phyloP scores from a whole-genome alignment of 306 rosid species.

The Comarum palustre region DNA sequence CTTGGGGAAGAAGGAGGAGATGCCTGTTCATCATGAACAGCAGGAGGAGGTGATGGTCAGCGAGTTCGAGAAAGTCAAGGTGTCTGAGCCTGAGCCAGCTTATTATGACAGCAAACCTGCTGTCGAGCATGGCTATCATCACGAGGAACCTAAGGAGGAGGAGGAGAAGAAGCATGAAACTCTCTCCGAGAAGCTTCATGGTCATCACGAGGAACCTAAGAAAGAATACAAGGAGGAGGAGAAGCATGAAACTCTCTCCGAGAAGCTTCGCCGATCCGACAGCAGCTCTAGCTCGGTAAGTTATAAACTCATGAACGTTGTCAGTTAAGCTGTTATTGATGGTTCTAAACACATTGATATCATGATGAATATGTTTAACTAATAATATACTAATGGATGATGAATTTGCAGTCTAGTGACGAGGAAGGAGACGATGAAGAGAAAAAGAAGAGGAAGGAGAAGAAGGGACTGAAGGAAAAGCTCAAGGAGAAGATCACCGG shows the following conservation, averaged over 20 bases:
- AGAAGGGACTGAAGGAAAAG: slow-evolving; percentile 42
- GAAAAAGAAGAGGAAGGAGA: slow-evolving; percentile 47
- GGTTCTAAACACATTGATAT: not conserved
- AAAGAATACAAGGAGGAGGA: slow-evolving; percentile 16
- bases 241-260: slow-evolving; percentile 28
- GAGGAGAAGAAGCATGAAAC: slow-evolving; percentile 25
- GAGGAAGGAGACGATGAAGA: slow-evolving; percentile 57
- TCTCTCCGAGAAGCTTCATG: slow-evolving; percentile 34
- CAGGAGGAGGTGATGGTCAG: slow-evolving; percentile 29
- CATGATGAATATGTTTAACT: not conserved
- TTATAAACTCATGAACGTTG: not conserved
- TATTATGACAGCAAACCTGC: not conserved
- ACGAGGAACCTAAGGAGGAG: slow-evolving; percentile 14
- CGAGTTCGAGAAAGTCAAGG: slow-evolving; percentile 33
- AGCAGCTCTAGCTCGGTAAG: slow-evolving; percentile 54
- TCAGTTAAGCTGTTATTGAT: too few relatives aligned
- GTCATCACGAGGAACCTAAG: not conserved
- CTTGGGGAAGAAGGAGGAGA: slow-evolving; percentile 49
- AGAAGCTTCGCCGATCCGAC: slow-evolving; percentile 39
- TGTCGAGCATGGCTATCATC: not conserved
- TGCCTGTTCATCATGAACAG: slow-evolving; percentile 1
- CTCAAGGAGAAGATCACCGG: slow-evolving; percentile 29
- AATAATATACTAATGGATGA: not conserved
- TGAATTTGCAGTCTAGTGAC: slow-evolving; percentile 59
- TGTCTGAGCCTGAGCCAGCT: slow-evolving; percentile 24